Percentiles rank a stretch among this genome's conserved stretches.
Evolutionary conservation across 1,284 basidiomycete genomes (phyloP).

Genomic region (Irpex sp.): DNA sequence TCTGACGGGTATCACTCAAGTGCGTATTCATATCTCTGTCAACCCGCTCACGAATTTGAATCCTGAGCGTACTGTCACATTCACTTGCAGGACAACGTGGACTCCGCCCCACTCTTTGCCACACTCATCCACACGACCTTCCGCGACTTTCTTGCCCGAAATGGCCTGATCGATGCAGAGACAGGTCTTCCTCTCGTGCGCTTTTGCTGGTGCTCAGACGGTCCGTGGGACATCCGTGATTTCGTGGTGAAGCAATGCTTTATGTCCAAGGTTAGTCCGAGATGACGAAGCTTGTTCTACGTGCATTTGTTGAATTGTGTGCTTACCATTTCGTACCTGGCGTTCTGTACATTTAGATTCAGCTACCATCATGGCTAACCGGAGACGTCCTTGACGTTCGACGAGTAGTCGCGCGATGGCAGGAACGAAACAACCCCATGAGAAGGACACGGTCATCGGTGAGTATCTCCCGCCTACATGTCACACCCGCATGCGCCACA

Average conservation of each 20-base stretch:
- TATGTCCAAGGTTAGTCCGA: conserved; percentile 63
- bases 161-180: conserved; percentile 59
- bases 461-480: neutral
- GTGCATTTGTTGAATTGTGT: too few species aligned
- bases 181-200: conserved; percentile 53
- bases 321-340: too few species aligned
- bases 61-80: neutral
- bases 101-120: conserved; percentile 74
- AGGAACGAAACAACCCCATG: conserved; percentile 19
- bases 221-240: conserved; percentile 81
- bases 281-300: neutral
- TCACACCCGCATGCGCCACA: neutral
- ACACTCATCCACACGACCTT: conserved; percentile 59
- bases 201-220: conserved; percentile 78
- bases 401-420: conserved; percentile 49
- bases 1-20: conserved; percentile 92
- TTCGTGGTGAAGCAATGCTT: conserved; percentile 86
- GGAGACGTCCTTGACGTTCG: conserved; percentile 72
- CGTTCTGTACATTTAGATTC: conserved; percentile 39
- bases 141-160: conserved; percentile 63
- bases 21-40: conserved; percentile 28
- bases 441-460: conserved; percentile 20
- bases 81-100: conserved; percentile 58
- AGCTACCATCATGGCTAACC: conserved; percentile 66
- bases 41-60: neutral